These are phyloP conservation scores for Phaeophleospora eucalypticola DNA, from an alignment of 2,329 filamentous ascomycete species.

Conservation along the genomic window DNA sequence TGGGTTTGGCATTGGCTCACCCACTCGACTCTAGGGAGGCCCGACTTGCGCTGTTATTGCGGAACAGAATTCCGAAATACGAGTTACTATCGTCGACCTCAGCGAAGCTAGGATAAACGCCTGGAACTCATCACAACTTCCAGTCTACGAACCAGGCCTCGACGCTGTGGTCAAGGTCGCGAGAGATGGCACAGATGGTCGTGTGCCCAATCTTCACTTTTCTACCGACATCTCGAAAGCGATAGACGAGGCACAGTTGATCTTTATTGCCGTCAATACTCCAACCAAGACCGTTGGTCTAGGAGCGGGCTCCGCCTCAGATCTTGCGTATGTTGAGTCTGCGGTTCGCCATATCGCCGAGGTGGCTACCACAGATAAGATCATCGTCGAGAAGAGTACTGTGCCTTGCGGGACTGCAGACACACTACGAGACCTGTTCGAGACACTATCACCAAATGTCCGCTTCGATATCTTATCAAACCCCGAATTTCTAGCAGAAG, in stretches of 20 bases:
- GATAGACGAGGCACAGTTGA: constrained; percentile 65
- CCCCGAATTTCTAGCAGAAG: constrained; percentile 76
- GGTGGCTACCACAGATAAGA: constrained; percentile 62
- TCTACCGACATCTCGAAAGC: constrained; percentile 60
- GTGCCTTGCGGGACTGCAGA: constrained; percentile 66
- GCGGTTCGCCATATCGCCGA: constrained; percentile 64
- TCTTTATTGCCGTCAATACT: constrained; percentile 75
- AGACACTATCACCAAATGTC: constrained; percentile 52
- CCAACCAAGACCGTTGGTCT: constrained; percentile 69
- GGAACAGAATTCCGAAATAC: constrained; percentile 64
- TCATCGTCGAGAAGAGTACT: constrained; percentile 78
- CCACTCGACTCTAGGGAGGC: no score
- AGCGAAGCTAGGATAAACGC: constrained; percentile 60
- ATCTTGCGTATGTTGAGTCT: constrained; percentile 68
- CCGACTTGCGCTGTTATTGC: constrained; percentile 74
- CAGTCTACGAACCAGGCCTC: constrained; percentile 71
- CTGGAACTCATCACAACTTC: constrained; percentile 71
- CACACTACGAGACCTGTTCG: neutral
- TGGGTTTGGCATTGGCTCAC: no score
- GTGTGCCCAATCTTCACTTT: constrained; percentile 67
- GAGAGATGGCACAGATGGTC: constrained; percentile 43
- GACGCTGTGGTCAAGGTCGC: constrained; percentile 61
- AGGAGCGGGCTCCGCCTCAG: constrained; percentile 67
- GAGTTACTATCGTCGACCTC: constrained; percentile 68
- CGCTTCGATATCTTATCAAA: constrained; percentile 75